Evolutionary conservation across 257 asterid species (phyloP).

Genomic region (Penstemon newberryi): DNA sequence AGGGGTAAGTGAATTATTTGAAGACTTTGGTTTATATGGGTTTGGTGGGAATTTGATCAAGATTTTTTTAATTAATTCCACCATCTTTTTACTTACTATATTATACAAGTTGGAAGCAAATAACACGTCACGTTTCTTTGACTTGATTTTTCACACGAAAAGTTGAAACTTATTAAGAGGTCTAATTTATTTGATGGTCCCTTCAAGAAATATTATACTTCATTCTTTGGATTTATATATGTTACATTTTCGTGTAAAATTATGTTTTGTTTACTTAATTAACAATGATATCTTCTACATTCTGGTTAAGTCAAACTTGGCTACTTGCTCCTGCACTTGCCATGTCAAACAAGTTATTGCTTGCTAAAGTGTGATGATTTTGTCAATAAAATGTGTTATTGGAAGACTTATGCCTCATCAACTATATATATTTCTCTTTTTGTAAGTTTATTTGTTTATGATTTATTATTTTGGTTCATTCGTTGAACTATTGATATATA

Average conservation of each 20-base stretch:
- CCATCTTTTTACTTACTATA: not conserved
- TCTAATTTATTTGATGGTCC: conserved; percentile 10
- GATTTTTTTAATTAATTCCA: not conserved
- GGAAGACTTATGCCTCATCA: conserved; percentile 10
- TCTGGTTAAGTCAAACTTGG: conserved; percentile 28
- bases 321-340: conserved; percentile 8
- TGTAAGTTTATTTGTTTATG: conserved; percentile 3
- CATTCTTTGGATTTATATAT: not conserved
- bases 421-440: not conserved
- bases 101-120: conserved; percentile 28
- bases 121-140: conserved; percentile 34
- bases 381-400: conserved; percentile 15
- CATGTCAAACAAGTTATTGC: conserved; percentile 20
- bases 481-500: not conserved
- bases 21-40: conserved; percentile 34
- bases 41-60: conserved; percentile 35
- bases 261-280: not conserved
- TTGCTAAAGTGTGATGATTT: not conserved
- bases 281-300: conserved; percentile 4
- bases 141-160: conserved; percentile 24
- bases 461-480: not conserved
- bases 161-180: conserved; percentile 1
- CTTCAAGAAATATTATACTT: conserved; percentile 4
- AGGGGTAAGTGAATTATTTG: conserved; percentile 19
- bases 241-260: not conserved